Percentiles rank a stretch among this genome's conserved stretches.
These are phyloP conservation scores for Pulveroboletus sp. DNA, from an alignment of 768 basidiomycete genomes.

Conservation along the genomic window DNA sequence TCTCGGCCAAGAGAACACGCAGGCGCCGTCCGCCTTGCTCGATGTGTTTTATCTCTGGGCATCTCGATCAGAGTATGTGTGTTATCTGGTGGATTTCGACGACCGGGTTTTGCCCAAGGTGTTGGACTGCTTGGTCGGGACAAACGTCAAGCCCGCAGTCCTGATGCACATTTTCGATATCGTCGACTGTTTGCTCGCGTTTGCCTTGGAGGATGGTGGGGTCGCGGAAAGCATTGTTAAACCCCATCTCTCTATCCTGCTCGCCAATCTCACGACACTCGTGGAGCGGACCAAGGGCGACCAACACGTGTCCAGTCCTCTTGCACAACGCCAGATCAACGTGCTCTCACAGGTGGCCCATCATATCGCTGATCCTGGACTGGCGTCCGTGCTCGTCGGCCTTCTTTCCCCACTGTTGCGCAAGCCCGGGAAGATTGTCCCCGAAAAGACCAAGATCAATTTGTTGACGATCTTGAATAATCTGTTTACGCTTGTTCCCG, in stretches of 20 bases:
- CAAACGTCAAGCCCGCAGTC: slow-evolving; percentile 85
- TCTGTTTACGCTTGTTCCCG: slow-evolving; percentile 65
- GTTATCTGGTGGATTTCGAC: slow-evolving; percentile 71
- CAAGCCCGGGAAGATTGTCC: slow-evolving; percentile 68
- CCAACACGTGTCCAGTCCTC: slow-evolving; percentile 50
- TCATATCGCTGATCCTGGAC: slow-evolving; percentile 62
- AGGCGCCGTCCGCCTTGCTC: slow-evolving; percentile 84
- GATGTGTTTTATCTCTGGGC: slow-evolving; percentile 86
- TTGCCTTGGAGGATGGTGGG: slow-evolving; percentile 48
- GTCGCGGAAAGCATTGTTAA: slow-evolving; percentile 56
- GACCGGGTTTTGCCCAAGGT: slow-evolving; percentile 66
- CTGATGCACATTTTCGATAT: slow-evolving; percentile 82
- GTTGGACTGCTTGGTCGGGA: slow-evolving; percentile 76
- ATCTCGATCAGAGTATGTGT: slow-evolving; percentile 49
- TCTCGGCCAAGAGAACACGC: slow-evolving; percentile 84
- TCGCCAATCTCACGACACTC: slow-evolving; percentile 67
- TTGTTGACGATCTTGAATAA: slow-evolving; percentile 68
- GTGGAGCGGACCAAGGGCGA: slow-evolving; percentile 60
- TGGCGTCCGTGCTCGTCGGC: slow-evolving; percentile 69
- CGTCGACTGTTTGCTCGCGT: slow-evolving; percentile 63
- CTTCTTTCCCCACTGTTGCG: slow-evolving; percentile 81
- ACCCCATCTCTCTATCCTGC: slow-evolving; percentile 68
- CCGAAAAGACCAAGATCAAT: slow-evolving; percentile 85
- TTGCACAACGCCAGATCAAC: slow-evolving; percentile 78
- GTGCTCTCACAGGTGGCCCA: slow-evolving; percentile 80